Evolutionary conservation across 306 rosid species (phyloP).

Genomic region (Sphenostylis stenocarpa): DNA sequence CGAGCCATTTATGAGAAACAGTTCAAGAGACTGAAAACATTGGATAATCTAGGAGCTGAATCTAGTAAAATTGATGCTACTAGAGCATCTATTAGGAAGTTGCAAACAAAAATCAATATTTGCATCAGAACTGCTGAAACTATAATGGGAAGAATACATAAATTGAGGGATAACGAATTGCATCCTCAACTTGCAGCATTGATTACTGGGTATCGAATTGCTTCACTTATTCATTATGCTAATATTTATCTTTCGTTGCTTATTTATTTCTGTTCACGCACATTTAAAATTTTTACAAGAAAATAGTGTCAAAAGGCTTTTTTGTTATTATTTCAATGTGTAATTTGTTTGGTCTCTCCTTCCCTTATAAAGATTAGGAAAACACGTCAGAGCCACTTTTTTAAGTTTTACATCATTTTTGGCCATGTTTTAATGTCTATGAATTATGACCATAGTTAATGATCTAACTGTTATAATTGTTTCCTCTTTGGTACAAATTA

Average conservation of each 20-base stretch:
- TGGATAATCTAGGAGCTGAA: constrained; percentile 91
- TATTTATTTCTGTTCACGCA: background rate
- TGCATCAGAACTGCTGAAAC: constrained; percentile 77
- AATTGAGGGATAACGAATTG: constrained; percentile 89
- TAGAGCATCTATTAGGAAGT: constrained; percentile 67
- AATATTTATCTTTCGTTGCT: constrained; percentile 23
- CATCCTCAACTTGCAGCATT: constrained; percentile 84
- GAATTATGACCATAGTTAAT: constrained; percentile 1
- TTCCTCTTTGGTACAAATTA: background rate
- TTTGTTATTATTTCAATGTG: background rate
- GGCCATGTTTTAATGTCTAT: background rate
- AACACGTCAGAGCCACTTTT: constrained; percentile 14
- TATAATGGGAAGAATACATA: constrained; percentile 74
- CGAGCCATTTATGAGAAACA: constrained; percentile 74
- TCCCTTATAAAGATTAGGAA: background rate
- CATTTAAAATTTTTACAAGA: background rate
- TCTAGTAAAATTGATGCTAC: constrained; percentile 80
- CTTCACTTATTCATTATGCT: constrained; percentile 26
- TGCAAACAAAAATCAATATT: constrained; percentile 79
- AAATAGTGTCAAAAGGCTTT: background rate
- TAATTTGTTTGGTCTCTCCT: constrained; percentile 4
- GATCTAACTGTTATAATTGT: background rate
- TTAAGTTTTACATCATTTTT: constrained; percentile 13
- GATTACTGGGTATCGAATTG: constrained; percentile 78
- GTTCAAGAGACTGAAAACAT: constrained; percentile 75